Conservation (phyloP, 257 asterid genomes). For the Solanum virginianum region DNA sequence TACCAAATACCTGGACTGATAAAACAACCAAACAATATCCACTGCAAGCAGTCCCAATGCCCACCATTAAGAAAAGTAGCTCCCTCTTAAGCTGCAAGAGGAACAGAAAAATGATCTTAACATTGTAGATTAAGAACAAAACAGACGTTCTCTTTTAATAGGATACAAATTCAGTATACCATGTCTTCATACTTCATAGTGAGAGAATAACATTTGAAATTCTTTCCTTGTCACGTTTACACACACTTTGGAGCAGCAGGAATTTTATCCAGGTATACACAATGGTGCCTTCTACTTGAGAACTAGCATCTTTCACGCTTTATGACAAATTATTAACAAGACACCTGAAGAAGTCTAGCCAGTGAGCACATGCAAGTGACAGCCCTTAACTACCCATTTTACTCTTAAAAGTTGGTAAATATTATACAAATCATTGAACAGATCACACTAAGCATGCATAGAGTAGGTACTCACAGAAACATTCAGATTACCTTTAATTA, state of each 20-base stretch:
- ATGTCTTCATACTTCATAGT: neutral
- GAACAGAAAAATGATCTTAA: neutral
- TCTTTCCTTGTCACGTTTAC: neutral
- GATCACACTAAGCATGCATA: neutral
- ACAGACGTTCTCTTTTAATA: neutral
- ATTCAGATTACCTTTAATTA: neutral
- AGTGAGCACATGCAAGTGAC: neutral
- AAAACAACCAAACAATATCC: constrained; percentile 82
- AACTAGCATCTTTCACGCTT: neutral
- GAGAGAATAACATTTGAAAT: neutral
- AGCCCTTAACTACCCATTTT: neutral
- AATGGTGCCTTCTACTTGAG: neutral
- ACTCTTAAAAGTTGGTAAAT: neutral
- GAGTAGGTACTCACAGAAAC: neutral
- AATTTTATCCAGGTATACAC: neutral
- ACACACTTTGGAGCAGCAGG: neutral
- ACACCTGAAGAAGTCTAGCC: neutral
- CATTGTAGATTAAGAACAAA: neutral
- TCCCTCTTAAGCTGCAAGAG: constrained; percentile 84
- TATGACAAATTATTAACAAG: neutral
- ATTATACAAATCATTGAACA: neutral
- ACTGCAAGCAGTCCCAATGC: constrained; percentile 77
- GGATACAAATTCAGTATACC: neutral
- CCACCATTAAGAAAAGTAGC: constrained; percentile 62
- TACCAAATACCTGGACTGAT: constrained; percentile 55